phyloP scores from a whole-genome alignment of 805 yeast genomes.

The Suhomyces tanzawaensis region DNA sequence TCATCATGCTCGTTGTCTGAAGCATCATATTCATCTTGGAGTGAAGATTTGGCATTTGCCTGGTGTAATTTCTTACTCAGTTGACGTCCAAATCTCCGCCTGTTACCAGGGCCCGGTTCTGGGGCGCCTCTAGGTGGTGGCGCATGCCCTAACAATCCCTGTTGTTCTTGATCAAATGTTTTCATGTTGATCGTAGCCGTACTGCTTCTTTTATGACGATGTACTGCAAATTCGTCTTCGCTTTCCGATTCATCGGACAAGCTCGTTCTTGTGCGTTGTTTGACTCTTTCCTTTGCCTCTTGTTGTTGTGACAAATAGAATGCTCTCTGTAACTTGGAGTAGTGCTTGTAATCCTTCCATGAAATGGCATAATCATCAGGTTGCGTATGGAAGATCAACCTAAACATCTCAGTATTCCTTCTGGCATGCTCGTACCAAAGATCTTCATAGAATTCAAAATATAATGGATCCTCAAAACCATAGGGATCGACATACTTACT shows the following conservation, averaged over 20 bases:
- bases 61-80: slow-evolving; percentile 4
- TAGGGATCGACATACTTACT: slow-evolving; percentile 77
- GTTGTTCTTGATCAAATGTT: slow-evolving; percentile 26
- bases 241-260: slow-evolving; percentile 10
- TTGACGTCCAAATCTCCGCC: slow-evolving; percentile 9
- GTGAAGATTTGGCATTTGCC: slow-evolving; percentile 2
- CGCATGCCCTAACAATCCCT: slow-evolving; percentile 36
- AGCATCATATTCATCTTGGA: slow-evolving; percentile 3
- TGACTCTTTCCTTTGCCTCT: slow-evolving; percentile 31
- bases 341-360: slow-evolving; percentile 86
- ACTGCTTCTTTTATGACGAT: slow-evolving; percentile 11
- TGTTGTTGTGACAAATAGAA: slow-evolving; percentile 44
- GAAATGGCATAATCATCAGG: slow-evolving; percentile 90
- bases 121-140: slow-evolving; percentile 21
- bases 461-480: slow-evolving; percentile 82
- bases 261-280: slow-evolving; percentile 13
- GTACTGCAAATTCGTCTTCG: slow-evolving; percentile 3
- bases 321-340: slow-evolving; percentile 56
- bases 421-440: slow-evolving; percentile 81
- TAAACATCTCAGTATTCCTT: slow-evolving; percentile 75
- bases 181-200: slow-evolving; percentile 27
- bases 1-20: slow-evolving; percentile 5
- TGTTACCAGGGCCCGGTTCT: not conserved
- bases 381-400: slow-evolving; percentile 87
- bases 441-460: slow-evolving; percentile 79